Base-by-base conservation (phyloP, 768 basidiomycete genomes). In the Boletus vinaceobasis region DNA sequence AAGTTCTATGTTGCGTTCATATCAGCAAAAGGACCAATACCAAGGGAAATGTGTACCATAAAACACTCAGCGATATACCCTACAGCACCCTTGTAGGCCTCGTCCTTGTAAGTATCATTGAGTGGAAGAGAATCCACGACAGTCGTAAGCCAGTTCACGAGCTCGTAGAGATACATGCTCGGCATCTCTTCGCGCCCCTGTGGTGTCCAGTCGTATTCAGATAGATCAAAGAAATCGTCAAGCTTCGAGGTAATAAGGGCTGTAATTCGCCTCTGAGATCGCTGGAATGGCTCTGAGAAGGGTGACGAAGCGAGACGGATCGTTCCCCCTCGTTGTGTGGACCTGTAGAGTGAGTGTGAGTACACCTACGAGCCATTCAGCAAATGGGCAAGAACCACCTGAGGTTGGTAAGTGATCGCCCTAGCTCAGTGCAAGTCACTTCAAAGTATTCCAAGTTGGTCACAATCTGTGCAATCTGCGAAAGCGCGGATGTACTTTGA, bases 61-160 rank as follows among this genome's bases (percentile, higher is more conserved):
- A 98, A 75, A 55, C 86, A 90, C 53, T 87, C 84, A 0, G 91
- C 87, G 53, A 97, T 91, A 64, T 97, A 92, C 32, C 82, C 77
- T n/a, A 96, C 77, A 14, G 97, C 95, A 42, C 85, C 87, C 58
- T 82, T 83, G 70, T 97, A 99, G 10, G 91, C 92, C 60, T 91
- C 86, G 50, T 93, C 89, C 72, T 94, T 95, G 74, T 93, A 87
- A 10, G 75, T 72, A 53, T 94, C 90, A 52, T 90, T 86, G 73
- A 98, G 84, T 56, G 79, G 82, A 60, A 87, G 84, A 55, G 84
- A 92, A 70, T 98, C 97, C 45, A 99, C 93, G 52, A 97, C 90
- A 2, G 95, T 97, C 37, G 88, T 95, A 49, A 98, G 79, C 90
- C 95, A 99, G 68, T 93, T 94, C 68, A 96, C 83, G 64, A 98